Base-by-base conservation (phyloP, 1,139 yeast genomes). In the Zygosaccharomyces sapae region DNA sequence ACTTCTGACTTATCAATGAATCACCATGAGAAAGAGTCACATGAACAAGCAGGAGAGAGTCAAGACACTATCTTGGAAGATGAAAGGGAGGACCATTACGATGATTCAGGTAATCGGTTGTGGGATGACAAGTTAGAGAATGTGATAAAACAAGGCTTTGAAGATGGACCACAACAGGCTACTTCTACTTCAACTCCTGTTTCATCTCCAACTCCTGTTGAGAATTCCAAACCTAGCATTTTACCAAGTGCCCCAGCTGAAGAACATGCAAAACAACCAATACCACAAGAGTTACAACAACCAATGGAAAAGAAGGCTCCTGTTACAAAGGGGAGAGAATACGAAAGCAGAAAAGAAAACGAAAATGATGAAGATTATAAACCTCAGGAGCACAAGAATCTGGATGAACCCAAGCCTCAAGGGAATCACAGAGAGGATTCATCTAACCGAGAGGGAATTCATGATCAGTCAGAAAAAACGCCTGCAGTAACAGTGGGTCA, bases 221-320 rank as follows among this genome's bases (percentile, higher is more conserved):
- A 27, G n/a, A 10, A 27, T 9, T 12, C 10, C 9, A 12, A 27
- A 27, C 9, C 31, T 27, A 12, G 5, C 9, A 27, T 12, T 27
- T 8, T 12, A 5, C 12, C n/a, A 9, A 27, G n/a, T 27, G 9
- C 31, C 3, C 31, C 31, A 7, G n/a, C 12, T 8, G 42, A 36
- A 12, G 33, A 18, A n/a, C 33, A 40, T 3, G 30, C 41, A 34
- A 38, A 20, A 10, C 37, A 29, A 3, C 12, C 46, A 22, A 24
- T 12, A 10, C 4, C 38, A 27, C 16, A 37, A 29, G 45, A 29
- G n/a, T 19, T 31, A 10, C 29, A 37, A n/a, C 38, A 29, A 27
- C 16, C 16, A 16, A 36, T 37, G 10, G 40, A 20, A 33, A 40
- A 35, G 18, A 46, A 44, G 20, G 39, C 34, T n/a, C 20, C 37